A percentile compares a stretch with the other conserved stretches of the same genome.
Conservation (phyloP, 192 early-diverging fungal species). For the Coemansia erecta region DNA sequence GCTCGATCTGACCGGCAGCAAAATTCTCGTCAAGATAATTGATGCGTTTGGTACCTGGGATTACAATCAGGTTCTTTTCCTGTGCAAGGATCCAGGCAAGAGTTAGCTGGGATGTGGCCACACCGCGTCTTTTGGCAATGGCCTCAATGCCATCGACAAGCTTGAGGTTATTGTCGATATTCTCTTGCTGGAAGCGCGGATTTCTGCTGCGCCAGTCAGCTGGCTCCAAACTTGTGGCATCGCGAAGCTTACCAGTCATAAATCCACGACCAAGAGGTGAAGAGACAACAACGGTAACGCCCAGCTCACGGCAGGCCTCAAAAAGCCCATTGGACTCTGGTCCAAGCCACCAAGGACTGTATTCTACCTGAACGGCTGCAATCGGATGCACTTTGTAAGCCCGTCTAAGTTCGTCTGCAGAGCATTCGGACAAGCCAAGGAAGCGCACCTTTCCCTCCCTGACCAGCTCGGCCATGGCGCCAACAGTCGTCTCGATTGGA, state of each 20-base stretch:
- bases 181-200: conserved; percentile 61
- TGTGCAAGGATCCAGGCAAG: not conserved
- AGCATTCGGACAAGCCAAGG: conserved; percentile 37
- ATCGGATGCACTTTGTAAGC: conserved; percentile 60
- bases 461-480: conserved; percentile 43
- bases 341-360: conserved; percentile 58
- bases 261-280: conserved; percentile 72
- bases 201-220: conserved; percentile 54
- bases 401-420: conserved; percentile 59
- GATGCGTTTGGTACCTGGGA: not conserved
- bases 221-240: conserved; percentile 52
- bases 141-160: conserved; percentile 56
- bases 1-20: not conserved
- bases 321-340: conserved; percentile 67
- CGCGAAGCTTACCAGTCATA: conserved; percentile 60
- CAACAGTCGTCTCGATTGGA: conserved; percentile 41
- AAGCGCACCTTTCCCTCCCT: conserved; percentile 41
- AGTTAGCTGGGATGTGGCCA: not conserved
- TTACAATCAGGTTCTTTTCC: not conserved
- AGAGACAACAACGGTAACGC: conserved; percentile 71
- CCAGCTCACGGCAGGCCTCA: conserved; percentile 68
- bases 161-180: conserved; percentile 58
- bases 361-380: conserved; percentile 13
- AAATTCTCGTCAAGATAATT: not conserved
- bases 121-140: conserved; percentile 53